Base-by-base conservation (phyloP, 805 yeast species). In the Debaryomyces castellii region DNA sequence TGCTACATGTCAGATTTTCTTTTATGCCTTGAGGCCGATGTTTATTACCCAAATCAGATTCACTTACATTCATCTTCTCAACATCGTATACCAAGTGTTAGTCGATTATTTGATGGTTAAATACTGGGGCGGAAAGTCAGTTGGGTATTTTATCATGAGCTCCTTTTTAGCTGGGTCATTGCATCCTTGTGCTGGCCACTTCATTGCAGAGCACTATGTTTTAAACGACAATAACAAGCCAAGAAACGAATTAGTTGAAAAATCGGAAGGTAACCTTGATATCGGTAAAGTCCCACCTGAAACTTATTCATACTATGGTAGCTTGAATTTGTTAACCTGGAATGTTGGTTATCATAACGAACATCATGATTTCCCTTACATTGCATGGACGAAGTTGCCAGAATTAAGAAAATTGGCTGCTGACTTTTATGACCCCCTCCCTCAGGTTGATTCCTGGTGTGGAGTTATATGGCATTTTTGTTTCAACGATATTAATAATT, bases 161-260 rank as follows among this genome's bases (percentile, higher is more conserved):
- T 84, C 95, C 0, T 88, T 90, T 60, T 69, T 90, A 43, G 96
- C 96, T 0, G 97, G 97, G 2, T 87, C 96, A 0, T 73, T 88
- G 60, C 97, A 90, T 60, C 97, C 97, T 22, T 83, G 89, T 49
- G 96, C 97, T 1, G 97, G 97, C 17, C 97, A 90, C 68, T 90
- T 90, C 66, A 88, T 90, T 52, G 92, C 96, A n/a, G 97, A 90
- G 62, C 97, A 90, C 63, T 89, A 88, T 60, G 81, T 89, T 11
- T 73, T 89, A 63, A 70, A 71, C 52, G 72, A 69, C 25, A 71
- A 82, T 51, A 85, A 88, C 32, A 61, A 64, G 27, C 75, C 77
- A 12, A 62, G 63, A 40, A 45, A 40, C 24, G 51, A 62, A 2
- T 82, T 86, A 14, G 44, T 39, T 27, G 40, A 39, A 8, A 46